Evolutionary conservation across 2,329 filamentous ascomycete species (phyloP), one percentile per base, ranked within the genome.

Genomic region (Byssothecium circinans): DNA sequence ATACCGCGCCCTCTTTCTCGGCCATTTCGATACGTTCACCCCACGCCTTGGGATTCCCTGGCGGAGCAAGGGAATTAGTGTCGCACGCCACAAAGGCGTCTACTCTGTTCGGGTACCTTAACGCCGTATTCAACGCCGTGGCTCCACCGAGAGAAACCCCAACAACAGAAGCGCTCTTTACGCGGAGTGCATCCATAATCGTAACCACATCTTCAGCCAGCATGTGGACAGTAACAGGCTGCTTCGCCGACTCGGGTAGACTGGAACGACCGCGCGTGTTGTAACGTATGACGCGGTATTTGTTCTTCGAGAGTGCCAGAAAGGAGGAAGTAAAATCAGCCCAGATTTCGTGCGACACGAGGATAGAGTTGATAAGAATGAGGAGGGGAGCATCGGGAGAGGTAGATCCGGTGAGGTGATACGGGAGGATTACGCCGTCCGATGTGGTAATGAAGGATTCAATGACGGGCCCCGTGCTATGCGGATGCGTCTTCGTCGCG

Each of bases 141-240:
- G 86, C 88, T 43, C 90, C 90, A 53, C 90, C 90, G 67, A 94
- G 83, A 29, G 85, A 89, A 3, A 95, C 89, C 17, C 90, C 90
- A 17, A 94, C 75, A 0, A 92, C 74, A 0, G 81, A 78, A 0
- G 88, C 82, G 60, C 81, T 80, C 8, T 80, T 76, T 34, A 91
- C 84, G 40, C 87, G 82, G 23, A 95, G 78, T 0, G 85, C 82
- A 43, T 85, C 77, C 2, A 95, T 81, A 0, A 95, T 68, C 0
- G 75, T 69, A 30, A 78, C 75, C 18, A 94, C 75, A 62, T 95
- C 90, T 7, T 81, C 77, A 3, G 87, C 81, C 0, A 94, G 76
- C 2, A 84, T 73, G 56, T 87, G 83, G 33, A 92, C 22, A 72
- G 80, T 57, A 67, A 78, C 20, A 70, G 80, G 47, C 75, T 71